Evolutionary conservation across 129 eudicot species (phyloP).

Genomic region (Chrysanthemum seticuspe): DNA sequence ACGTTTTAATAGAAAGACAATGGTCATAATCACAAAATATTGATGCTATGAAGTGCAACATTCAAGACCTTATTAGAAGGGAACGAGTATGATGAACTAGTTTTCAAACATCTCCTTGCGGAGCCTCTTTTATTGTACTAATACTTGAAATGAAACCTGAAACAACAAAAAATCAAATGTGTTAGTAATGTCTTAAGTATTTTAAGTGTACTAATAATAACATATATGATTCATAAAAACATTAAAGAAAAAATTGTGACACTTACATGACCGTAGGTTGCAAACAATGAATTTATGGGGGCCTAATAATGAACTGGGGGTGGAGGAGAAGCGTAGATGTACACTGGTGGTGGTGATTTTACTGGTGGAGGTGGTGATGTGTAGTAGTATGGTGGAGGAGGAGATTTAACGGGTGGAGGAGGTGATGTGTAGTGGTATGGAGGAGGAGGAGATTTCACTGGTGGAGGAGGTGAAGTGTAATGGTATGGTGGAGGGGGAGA

Average conservation of each 20-base stretch:
- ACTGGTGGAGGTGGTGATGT: too few species aligned
- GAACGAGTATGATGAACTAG: slow-evolving; percentile 23
- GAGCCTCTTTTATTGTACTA: slow-evolving; percentile 32
- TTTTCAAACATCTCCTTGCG: slow-evolving; percentile 29
- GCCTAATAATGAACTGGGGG: slow-evolving; percentile 31
- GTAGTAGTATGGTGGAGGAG: too few species aligned
- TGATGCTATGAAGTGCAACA: slow-evolving; percentile 16
- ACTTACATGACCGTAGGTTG: slow-evolving; percentile 19
- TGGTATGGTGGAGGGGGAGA: too few species aligned
- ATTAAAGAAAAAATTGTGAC: not conserved
- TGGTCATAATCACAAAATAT: slow-evolving; percentile 19
- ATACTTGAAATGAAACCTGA: slow-evolving; percentile 22
- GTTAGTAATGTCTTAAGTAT: too few species aligned
- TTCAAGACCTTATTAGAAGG: slow-evolving; percentile 36
- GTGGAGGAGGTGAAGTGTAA: too few species aligned
- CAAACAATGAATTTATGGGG: slow-evolving; percentile 1
- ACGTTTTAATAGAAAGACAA: slow-evolving; percentile 16
- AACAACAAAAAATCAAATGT: not conserved
- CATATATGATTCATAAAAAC: not conserved
- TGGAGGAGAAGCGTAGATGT: slow-evolving; percentile 33
- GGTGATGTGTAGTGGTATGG: too few species aligned
- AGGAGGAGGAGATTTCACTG: too few species aligned
- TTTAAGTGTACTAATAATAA: not conserved
- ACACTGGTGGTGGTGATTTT: slow-evolving; percentile 8
- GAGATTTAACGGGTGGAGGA: too few species aligned